Conservation (phyloP, 2,329 filamentous ascomycete species). For the Fusarium anguioides region DNA sequence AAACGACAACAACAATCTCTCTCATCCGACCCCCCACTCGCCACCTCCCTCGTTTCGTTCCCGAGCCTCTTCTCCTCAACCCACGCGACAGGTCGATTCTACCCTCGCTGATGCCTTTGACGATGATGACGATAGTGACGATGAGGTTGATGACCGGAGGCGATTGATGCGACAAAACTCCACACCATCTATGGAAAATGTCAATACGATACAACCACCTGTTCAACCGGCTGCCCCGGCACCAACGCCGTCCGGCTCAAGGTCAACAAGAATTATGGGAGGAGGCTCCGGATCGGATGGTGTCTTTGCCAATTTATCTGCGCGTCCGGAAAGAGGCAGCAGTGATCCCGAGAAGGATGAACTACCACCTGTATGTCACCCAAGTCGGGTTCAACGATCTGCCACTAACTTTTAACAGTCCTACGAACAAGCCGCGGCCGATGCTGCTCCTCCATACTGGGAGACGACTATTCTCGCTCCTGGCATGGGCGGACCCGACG, state of each 20-base stretch:
- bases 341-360: slow-evolving; percentile 86
- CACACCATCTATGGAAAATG: slow-evolving; percentile 41
- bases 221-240: slow-evolving; percentile 26
- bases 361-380: slow-evolving; percentile 82
- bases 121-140: slow-evolving; percentile 80
- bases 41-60: slow-evolving; percentile 90
- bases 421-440: slow-evolving; percentile 97
- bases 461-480: slow-evolving; percentile 97
- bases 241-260: slow-evolving; percentile 51
- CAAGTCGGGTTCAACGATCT: not conserved
- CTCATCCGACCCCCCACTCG: slow-evolving; percentile 64
- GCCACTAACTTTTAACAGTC: slow-evolving; percentile 69
- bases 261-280: slow-evolving; percentile 67
- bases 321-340: slow-evolving; percentile 84
- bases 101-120: slow-evolving; percentile 95
- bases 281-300: slow-evolving; percentile 87
- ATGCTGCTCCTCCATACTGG: slow-evolving; percentile 97
- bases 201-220: slow-evolving; percentile 30
- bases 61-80: slow-evolving; percentile 70
- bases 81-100: slow-evolving; percentile 69
- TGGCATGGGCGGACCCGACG: slow-evolving; percentile 87
- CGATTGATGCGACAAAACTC: slow-evolving; percentile 80
- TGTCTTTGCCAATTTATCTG: slow-evolving; percentile 94
- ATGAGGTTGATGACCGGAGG: slow-evolving; percentile 81
- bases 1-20: slow-evolving; percentile 34